A percentile compares a stretch with the other conserved stretches of the same genome.
These are phyloP conservation scores for Chlorella sp. DNA, from an alignment of 139 green algal species.

Conservation along the genomic window DNA sequence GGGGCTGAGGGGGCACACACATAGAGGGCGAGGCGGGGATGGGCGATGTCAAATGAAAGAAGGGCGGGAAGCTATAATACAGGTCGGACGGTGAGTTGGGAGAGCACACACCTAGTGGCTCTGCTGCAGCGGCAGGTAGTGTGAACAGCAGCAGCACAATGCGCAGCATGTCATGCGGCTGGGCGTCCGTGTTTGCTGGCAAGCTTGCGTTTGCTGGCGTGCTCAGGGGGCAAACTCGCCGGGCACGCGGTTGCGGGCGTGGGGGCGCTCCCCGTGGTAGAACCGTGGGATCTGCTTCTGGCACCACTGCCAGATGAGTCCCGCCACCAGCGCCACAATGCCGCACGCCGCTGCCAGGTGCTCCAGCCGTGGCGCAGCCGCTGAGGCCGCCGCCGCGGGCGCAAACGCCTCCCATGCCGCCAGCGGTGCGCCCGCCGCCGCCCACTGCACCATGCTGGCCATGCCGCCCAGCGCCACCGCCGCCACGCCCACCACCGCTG, in stretches of 20 bases:
- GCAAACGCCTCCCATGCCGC: not conserved
- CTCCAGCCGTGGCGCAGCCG: not conserved
- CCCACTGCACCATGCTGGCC: not conserved
- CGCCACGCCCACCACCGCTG: slow-evolving; percentile 1
- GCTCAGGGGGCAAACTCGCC: slow-evolving; percentile 31
- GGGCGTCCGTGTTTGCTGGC: too few species aligned
- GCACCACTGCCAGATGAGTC: slow-evolving; percentile 11
- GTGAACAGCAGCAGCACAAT: too few species aligned
- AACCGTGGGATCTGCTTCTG: slow-evolving; percentile 10
- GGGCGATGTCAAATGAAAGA: too few species aligned
- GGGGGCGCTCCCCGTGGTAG: slow-evolving; percentile 23
- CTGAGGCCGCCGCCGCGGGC: not conserved
- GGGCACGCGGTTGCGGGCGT: slow-evolving; percentile 28
- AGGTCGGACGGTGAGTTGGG: too few species aligned
- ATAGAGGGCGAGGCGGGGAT: too few species aligned
- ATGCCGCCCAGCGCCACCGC: not conserved
- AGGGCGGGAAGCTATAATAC: too few species aligned
- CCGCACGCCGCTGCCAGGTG: not conserved
- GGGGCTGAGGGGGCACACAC: too few species aligned
- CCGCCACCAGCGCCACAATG: slow-evolving; percentile 1
- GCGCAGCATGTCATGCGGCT: too few species aligned
- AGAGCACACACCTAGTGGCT: too few species aligned
- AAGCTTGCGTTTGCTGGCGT: not conserved
- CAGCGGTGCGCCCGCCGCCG: not conserved
- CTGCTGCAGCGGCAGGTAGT: too few species aligned